Evolutionary conservation across 2,329 filamentous ascomycete species (phyloP), one percentile per base, ranked within the genome.

Genomic region (Pyricularia sp.): DNA sequence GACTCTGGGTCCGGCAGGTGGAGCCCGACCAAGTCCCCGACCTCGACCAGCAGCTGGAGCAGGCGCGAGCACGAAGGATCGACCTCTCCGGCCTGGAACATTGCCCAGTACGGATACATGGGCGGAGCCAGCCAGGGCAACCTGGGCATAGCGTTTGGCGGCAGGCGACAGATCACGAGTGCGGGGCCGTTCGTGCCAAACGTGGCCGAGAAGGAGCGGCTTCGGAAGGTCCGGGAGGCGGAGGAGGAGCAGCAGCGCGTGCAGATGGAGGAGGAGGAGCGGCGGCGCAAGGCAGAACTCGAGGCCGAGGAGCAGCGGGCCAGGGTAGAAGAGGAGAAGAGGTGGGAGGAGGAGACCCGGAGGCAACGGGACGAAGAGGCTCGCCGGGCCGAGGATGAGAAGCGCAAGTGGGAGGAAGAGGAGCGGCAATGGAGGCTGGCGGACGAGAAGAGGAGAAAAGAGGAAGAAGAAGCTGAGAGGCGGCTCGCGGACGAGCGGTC

Each of bases 91-190:
- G 95, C 95, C 1, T 99, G 95, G 95, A 99, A 98, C 77, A 98
- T 98, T 73, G 91, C 94, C 69, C 95, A 99, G 77, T 99, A 99
- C 77, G 94, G 95, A 9, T 99, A 97, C 79, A 95, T 98, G 91
- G 95, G 63, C 69, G 95, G 95, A 66, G 95, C 95, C 30, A 97
- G 92, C 75, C 95, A 99, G 78, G 94, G 93, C 3, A 98, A 97
- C 74, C 88, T 97, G 71, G 95, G 95, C 23, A 93, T 99, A 73
- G 88, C 92, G 12, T 98, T 98, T 79, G 95, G 95, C 69, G 92
- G 90, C 23, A 88, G 94, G 74, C 88, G 95, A 70, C 95, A 99
- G 80, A 98, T 99, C 76, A 98, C 94, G 10, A 93, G 86, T 74
- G 87, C 92, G 17, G 85, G 88, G 36, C 95, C 95, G 5, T 79